These are phyloP conservation scores for Endoconidiophora laricicola DNA, from an alignment of 2,329 filamentous ascomycete species.

Conservation along the genomic window DNA sequence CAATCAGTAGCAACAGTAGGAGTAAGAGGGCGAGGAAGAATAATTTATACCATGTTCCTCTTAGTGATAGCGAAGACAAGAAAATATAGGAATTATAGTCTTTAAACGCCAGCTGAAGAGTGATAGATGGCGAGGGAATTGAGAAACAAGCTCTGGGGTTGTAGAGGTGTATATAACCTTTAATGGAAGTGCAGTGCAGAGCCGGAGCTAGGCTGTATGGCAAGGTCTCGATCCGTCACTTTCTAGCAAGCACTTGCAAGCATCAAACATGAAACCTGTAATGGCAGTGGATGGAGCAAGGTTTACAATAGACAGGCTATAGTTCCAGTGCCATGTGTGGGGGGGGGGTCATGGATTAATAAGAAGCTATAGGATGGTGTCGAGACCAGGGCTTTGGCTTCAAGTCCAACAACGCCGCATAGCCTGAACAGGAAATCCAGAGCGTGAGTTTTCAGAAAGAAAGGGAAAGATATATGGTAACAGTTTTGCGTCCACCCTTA, in stretches of 20 bases:
- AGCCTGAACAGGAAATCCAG: background rate
- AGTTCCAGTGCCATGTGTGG: slow-evolving; percentile 4
- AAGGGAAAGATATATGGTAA: too few species aligned
- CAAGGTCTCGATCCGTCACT: background rate
- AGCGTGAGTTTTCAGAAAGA: too few species aligned
- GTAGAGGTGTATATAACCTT: slow-evolving; percentile 10
- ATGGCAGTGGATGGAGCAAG: slow-evolving; percentile 3
- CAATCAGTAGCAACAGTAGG: too few species aligned
- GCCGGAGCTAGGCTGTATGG: background rate
- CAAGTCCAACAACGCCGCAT: background rate
- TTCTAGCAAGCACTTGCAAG: background rate
- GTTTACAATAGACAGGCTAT: slow-evolving; percentile 1
- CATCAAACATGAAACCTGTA: slow-evolving; percentile 6
- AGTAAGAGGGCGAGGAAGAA: too few species aligned
- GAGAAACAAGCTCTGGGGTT: slow-evolving; percentile 5
- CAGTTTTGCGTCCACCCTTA: too few species aligned
- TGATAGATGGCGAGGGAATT: too few species aligned
- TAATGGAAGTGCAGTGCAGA: slow-evolving; percentile 1
- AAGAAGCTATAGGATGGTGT: background rate
- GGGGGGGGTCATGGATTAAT: background rate
- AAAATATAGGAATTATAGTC: too few species aligned
- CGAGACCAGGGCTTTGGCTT: too few species aligned
- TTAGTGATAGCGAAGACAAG: too few species aligned
- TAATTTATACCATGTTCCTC: too few species aligned
- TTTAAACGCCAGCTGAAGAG: too few species aligned